Conservation (phyloP, 169 alveolate species). For the Cryptosporidium xiaoi region DNA sequence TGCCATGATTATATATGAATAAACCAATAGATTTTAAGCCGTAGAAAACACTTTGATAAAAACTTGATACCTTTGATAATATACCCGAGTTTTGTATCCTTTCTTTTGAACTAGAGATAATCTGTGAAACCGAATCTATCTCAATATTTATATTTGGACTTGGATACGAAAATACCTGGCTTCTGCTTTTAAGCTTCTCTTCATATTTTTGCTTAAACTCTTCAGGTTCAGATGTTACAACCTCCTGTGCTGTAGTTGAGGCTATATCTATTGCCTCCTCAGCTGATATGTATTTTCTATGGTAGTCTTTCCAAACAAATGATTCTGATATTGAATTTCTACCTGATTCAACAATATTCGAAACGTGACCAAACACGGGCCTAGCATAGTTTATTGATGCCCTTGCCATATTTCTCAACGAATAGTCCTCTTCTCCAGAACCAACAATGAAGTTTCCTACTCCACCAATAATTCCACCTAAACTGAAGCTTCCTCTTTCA, state of each 20-base stretch:
- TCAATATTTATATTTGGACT: neutral
- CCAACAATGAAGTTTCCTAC: slow-evolving; percentile 46
- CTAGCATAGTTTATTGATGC: slow-evolving; percentile 37
- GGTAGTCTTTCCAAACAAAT: slow-evolving; percentile 35
- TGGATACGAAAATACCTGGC: slow-evolving; percentile 57
- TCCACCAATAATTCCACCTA: slow-evolving; percentile 28
- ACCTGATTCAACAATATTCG: slow-evolving; percentile 35
- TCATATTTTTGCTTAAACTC: slow-evolving; percentile 44
- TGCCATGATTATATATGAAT: neutral
- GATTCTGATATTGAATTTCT: slow-evolving; percentile 57
- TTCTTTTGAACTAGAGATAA: slow-evolving; percentile 18
- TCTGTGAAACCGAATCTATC: slow-evolving; percentile 23
- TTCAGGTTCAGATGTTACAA: slow-evolving; percentile 48
- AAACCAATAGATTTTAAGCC: neutral
- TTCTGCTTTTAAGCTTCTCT: slow-evolving; percentile 47
- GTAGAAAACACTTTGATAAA: neutral
- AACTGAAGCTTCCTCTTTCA: slow-evolving; percentile 26
- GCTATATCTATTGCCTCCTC: slow-evolving; percentile 72
- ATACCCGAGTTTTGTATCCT: neutral
- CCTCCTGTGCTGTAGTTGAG: slow-evolving; percentile 53
- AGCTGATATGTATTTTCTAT: slow-evolving; percentile 47
- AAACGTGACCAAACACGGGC: slow-evolving; percentile 42
- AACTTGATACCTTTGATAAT: slow-evolving; percentile 9
- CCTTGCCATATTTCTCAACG: slow-evolving; percentile 33
- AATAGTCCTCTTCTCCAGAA: slow-evolving; percentile 23